Conservation (phyloP, 1,139 yeast genomes). For the Sugiyamaella xylanicola region DNA sequence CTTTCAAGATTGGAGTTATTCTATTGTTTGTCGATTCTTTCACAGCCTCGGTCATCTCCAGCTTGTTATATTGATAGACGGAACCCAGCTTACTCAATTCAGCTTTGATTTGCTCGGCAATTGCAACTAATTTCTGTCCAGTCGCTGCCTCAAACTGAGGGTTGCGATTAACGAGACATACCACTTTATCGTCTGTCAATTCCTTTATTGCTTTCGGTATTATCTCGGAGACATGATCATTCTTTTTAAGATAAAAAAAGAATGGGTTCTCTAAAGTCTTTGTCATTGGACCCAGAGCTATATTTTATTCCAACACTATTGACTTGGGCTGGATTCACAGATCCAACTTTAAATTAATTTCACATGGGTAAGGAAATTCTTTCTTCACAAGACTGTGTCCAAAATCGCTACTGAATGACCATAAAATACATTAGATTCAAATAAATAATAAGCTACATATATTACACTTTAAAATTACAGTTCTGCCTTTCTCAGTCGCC, state of each 20-base stretch:
- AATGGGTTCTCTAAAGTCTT: not conserved
- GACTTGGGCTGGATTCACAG: too few species aligned
- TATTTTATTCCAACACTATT: too few species aligned
- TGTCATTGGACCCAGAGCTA: too few species aligned
- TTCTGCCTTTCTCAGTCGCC: conserved; percentile 16
- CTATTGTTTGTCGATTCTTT: not conserved
- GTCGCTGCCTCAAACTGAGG: conserved; percentile 14
- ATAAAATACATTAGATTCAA: conserved; percentile 4
- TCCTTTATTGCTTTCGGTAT: not conserved
- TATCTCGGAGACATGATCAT: conserved; percentile 5
- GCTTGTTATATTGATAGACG: conserved; percentile 31
- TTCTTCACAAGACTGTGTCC: too few species aligned
- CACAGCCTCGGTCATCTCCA: not conserved
- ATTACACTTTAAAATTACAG: conserved; percentile 1
- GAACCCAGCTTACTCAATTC: conserved; percentile 16
- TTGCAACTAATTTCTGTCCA: conserved; percentile 35
- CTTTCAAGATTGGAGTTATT: not conserved
- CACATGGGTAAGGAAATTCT: conserved; percentile 8
- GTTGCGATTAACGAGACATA: conserved; percentile 3
- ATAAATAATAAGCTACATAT: conserved; percentile 5
- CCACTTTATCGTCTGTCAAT: not conserved
- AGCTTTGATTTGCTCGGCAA: conserved; percentile 34
- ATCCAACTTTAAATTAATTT: not conserved
- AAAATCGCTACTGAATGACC: too few species aligned
- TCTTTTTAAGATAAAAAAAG: not conserved